Percentiles rank a stretch among this genome's conserved stretches.
Conservation (phyloP, 306 rosid genomes). For the Corylus avellana region DNA sequence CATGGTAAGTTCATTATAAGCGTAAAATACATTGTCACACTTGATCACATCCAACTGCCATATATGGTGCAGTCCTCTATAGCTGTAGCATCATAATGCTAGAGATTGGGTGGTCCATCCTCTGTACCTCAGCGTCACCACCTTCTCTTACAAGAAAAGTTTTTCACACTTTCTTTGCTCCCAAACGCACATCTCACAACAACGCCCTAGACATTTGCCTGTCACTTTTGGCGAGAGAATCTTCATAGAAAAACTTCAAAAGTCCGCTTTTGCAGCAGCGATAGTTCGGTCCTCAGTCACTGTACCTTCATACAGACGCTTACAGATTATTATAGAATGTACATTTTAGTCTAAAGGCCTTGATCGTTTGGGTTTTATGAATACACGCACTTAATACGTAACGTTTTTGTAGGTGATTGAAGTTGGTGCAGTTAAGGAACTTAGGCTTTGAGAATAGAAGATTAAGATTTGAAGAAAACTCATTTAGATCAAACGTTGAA, state of each 20-base stretch:
- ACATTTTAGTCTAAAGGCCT: slow-evolving; percentile 4
- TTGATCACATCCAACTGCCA: too few species aligned
- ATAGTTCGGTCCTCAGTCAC: not conserved
- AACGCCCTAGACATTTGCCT: slow-evolving; percentile 8
- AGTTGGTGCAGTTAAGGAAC: not conserved
- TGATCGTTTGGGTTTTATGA: slow-evolving; percentile 13
- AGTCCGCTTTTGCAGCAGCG: not conserved
- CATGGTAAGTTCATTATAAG: too few species aligned
- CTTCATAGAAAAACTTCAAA: slow-evolving; percentile 4
- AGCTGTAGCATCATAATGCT: too few species aligned
- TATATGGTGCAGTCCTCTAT: too few species aligned
- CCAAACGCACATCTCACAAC: slow-evolving; percentile 9
- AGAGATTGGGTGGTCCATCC: too few species aligned
- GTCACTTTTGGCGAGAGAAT: slow-evolving; percentile 17
- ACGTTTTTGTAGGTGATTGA: not conserved
- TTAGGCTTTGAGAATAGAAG: not conserved
- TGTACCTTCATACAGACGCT: not conserved
- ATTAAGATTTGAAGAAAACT: slow-evolving; percentile 9
- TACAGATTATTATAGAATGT: not conserved
- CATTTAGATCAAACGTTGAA: not conserved
- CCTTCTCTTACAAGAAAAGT: slow-evolving; percentile 27
- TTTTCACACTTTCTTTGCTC: slow-evolving; percentile 20
- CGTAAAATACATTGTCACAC: too few species aligned
- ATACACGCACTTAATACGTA: not conserved
- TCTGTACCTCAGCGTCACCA: not conserved